phyloP scores from a whole-genome alignment of 768 basidiomycete genomes.

The Roridomyces roridus region DNA sequence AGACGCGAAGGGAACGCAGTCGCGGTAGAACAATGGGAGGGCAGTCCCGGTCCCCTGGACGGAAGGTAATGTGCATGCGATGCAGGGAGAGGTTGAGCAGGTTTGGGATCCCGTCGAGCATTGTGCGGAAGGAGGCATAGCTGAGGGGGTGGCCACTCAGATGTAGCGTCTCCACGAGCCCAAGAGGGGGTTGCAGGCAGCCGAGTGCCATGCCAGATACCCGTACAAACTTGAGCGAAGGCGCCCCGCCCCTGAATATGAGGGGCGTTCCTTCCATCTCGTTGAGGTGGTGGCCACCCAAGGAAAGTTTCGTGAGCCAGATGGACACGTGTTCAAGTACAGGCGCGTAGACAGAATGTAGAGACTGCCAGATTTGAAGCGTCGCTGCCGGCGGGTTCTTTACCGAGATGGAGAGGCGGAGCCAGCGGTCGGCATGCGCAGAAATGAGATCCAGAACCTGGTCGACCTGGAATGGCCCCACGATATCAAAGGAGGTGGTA shows the following conservation, averaged over 20 bases:
- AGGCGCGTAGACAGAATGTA: slow-evolving; percentile 36
- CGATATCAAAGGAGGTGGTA: slow-evolving; percentile 41
- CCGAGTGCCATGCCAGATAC: slow-evolving; percentile 49
- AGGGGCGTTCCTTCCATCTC: slow-evolving; percentile 32
- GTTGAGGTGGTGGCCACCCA: slow-evolving; percentile 34
- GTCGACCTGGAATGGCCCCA: slow-evolving; percentile 29
- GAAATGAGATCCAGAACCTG: slow-evolving; percentile 38
- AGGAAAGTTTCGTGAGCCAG: slow-evolving; percentile 34
- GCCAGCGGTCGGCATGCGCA: slow-evolving; percentile 46
- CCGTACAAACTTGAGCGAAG: slow-evolving; percentile 45
- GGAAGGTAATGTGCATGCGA: slow-evolving; percentile 37
- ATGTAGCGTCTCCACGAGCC: slow-evolving; percentile 45
- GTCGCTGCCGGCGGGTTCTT: slow-evolving; percentile 25
- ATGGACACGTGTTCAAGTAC: slow-evolving; percentile 47
- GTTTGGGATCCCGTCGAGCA: slow-evolving; percentile 40
- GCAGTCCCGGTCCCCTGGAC: slow-evolving; percentile 14
- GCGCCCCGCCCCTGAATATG: slow-evolving; percentile 40
- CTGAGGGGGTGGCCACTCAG: slow-evolving; percentile 49
- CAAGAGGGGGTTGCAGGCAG: slow-evolving; percentile 43
- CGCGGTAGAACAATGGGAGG: slow-evolving; percentile 39
- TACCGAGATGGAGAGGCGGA: slow-evolving; percentile 40
- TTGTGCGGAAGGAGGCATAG: slow-evolving; percentile 39
- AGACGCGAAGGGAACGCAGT: slow-evolving; percentile 48
- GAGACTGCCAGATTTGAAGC: slow-evolving; percentile 33
- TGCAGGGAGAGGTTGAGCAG: slow-evolving; percentile 50